Conservation (phyloP, 2,329 filamentous ascomycete species). For the Metarhizium anisopliae region DNA sequence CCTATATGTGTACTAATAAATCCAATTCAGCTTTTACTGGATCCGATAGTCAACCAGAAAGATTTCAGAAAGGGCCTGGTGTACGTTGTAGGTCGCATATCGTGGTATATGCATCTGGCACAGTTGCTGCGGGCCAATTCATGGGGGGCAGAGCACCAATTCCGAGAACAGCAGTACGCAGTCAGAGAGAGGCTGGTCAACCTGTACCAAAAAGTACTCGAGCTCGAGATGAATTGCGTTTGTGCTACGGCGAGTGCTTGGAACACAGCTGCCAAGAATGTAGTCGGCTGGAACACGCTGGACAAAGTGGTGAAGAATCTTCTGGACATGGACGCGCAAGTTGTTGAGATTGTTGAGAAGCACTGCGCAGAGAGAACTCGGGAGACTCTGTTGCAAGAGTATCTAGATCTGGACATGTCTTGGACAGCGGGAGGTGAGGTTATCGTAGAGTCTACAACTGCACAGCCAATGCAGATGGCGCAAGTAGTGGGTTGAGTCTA, state of each 20-base stretch:
- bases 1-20: background rate
- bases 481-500: background rate
- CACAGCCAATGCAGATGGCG: background rate
- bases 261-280: constrained; percentile 27
- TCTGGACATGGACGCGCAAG: constrained; percentile 16
- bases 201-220: constrained; percentile 23
- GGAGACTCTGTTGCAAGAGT: constrained; percentile 9
- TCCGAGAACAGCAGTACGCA: constrained; percentile 12
- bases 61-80: constrained; percentile 20
- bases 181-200: constrained; percentile 15
- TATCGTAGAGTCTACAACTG: background rate
- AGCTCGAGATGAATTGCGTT: constrained; percentile 31
- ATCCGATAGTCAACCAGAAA: constrained; percentile 23
- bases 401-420: constrained; percentile 8
- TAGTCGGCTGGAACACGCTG: constrained; percentile 25
- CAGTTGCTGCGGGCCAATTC: constrained; percentile 14
- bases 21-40: constrained; percentile 21
- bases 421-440: background rate
- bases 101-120: constrained; percentile 25
- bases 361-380: constrained; percentile 11
- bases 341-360: constrained; percentile 14
- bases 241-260: constrained; percentile 28
- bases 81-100: constrained; percentile 23
- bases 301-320: constrained; percentile 17
- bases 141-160: constrained; percentile 15